Evolutionary conservation across 75 land plant genomes (phyloP), one percentile per base, ranked within the genome.

Genomic region (Ceratopteris richardii): DNA sequence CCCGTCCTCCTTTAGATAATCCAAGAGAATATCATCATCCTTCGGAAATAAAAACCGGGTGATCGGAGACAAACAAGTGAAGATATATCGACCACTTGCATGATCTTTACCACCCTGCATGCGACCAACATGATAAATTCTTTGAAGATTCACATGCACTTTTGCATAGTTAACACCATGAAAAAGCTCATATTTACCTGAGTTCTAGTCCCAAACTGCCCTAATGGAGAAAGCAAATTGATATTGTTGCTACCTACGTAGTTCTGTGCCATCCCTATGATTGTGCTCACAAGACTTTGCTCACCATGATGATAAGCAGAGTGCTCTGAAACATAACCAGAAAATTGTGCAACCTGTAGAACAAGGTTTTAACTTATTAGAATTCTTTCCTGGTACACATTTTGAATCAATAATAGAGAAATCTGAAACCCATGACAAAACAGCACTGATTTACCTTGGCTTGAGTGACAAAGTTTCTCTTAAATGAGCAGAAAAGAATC

Each of bases 271-370:
- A 95, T 95, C 23, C 97, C 99, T 29, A 95, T 82, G 16, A 95
- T 95, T 52, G 97, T 95, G 56, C 84, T 76, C 6, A 85, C 85
- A 31, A 95, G 82, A 76, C 97, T 90, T 64, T 78, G 82, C 70
- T 95, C 99, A 30, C 99, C 97, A 78, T 95, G 99, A 67, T 95
- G 99, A 60, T 95, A 95, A 19, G 99, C 99, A 52, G 99, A 95
- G 43, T 95, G 91, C 71, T 95, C 99, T 25, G 99, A 86, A 24
- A 95, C 99, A 70, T 90, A 95, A 63, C 99, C 99, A 39, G 92
- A 83, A 54, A 95, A 95, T 53, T 95, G 99, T 11, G 97, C 87
- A 54, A 94, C 83, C 87, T 83, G 80, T 9, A 44, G 14, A 33
- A 33, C 3, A 33, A 33, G 37, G 7, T n/a, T n/a, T n/a, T n/a